These are phyloP conservation scores for Dryas integrifolia DNA, from an alignment of 331 rosid genomes.

Conservation along the genomic window DNA sequence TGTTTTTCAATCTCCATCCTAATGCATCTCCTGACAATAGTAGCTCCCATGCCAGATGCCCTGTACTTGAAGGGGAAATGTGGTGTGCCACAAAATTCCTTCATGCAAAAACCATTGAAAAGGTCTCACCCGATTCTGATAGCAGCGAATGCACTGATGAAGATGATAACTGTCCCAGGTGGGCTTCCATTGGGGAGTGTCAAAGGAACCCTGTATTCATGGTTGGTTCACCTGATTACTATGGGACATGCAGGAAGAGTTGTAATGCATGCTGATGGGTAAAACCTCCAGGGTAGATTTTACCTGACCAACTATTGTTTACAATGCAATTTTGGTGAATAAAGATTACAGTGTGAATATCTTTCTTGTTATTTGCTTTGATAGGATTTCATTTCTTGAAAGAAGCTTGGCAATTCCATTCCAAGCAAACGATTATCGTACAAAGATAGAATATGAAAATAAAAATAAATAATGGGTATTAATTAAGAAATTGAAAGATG, in stretches of 20 bases:
- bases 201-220: slow-evolving; percentile 72
- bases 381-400: neutral
- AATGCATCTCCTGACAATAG: slow-evolving; percentile 55
- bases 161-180: slow-evolving; percentile 51
- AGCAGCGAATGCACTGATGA: slow-evolving; percentile 58
- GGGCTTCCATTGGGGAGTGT: slow-evolving; percentile 89
- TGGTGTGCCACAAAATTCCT: slow-evolving; percentile 70
- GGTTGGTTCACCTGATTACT: slow-evolving; percentile 88
- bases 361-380: neutral
- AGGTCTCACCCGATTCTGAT: slow-evolving; percentile 29
- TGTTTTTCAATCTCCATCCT: slow-evolving; percentile 60
- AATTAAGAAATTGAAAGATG: neutral
- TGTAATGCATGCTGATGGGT: slow-evolving; percentile 62
- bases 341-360: neutral
- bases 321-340: neutral
- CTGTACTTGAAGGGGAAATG: slow-evolving; percentile 64
- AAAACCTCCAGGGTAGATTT: neutral
- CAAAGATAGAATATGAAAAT: neutral
- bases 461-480: neutral
- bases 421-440: neutral
- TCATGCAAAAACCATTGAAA: slow-evolving; percentile 40
- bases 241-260: slow-evolving; percentile 87
- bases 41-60: slow-evolving; percentile 68
- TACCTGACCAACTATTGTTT: neutral
- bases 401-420: neutral